Conservation (phyloP, 2,329 filamentous ascomycete genomes). For the Fusarium verticillioides region DNA sequence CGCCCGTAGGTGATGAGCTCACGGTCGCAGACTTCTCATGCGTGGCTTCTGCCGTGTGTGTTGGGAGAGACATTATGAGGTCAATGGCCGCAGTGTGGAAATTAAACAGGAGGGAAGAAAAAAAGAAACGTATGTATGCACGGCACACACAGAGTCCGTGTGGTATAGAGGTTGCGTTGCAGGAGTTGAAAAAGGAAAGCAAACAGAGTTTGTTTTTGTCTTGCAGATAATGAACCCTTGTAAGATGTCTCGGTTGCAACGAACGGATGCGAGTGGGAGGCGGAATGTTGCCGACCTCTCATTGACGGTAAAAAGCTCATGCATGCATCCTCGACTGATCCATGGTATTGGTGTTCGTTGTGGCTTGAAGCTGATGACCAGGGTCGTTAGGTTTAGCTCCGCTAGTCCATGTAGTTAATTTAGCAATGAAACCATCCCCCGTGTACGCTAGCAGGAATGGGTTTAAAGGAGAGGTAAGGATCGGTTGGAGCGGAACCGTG, state of each 20-base stretch:
- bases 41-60: slow-evolving; percentile 19
- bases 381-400: background rate
- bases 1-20: slow-evolving; percentile 14
- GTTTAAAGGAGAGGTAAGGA: background rate
- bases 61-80: slow-evolving; percentile 2
- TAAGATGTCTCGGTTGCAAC: background rate
- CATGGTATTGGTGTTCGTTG: slow-evolving; percentile 3
- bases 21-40: slow-evolving; percentile 29
- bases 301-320: slow-evolving; percentile 6
- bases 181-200: background rate
- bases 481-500: slow-evolving; percentile 12
- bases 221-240: background rate
- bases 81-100: background rate
- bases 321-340: background rate
- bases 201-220: slow-evolving; percentile 30
- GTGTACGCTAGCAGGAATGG: background rate
- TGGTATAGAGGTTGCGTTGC: slow-evolving; percentile 2
- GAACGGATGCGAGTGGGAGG: background rate
- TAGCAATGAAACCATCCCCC: slow-evolving; percentile 23
- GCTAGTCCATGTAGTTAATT: background rate
- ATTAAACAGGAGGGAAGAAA: background rate
- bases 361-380: slow-evolving; percentile 5
- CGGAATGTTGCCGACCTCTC: background rate
- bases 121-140: background rate
- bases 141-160: slow-evolving; percentile 10